Evolutionary conservation across 257 asterid species (phyloP), one percentile per base, ranked within the genome.

Genomic region (Nicotiana otophora): DNA sequence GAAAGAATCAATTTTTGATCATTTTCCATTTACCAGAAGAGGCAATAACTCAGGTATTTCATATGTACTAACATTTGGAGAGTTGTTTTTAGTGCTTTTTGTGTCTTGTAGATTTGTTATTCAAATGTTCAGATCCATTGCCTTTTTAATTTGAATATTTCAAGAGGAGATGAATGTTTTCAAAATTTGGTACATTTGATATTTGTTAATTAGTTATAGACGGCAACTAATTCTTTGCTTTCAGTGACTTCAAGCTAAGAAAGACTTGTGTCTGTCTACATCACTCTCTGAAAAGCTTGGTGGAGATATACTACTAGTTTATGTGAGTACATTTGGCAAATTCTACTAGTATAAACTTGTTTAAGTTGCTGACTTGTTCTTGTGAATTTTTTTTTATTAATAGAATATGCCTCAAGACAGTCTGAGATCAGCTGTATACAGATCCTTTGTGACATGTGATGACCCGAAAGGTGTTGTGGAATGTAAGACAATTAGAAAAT

Each of bases 381-480:
- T 81, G 67, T 48, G 10, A n/a, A 46, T 76, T 80, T 39, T 7
- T 39, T 39, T 85, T 51, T 79, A 57, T 39, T 23, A 5, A 28
- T 78, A 86, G 91, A 90, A 88, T 68, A 93, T 92, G 97, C 97
- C 92, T 85, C 92, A 88, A 77, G 94, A 90, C 87, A 85, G 90
- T 15, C 81, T 84, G n/a, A 91, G 91, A 90, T 92, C 98, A 77
- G 89, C 77, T 62, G 91, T 83, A 12, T 91, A 89, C 82, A 87
- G 92, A 90, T 90, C 98, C 36, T 94, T 94, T 23, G 85, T 92
- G 85, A 87, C 92, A 1, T 94, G 98, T 46, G 93, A 90, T 81
- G 98, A 90, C 78, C 93, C 94, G 2, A 92, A 86, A 81, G 97
- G 98, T 7, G 90, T 92, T 46, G 93, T 76, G 51, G 97, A 94